Conservation (phyloP, 352 stramenopile genomes). For the Phytophthora colocasiae region DNA sequence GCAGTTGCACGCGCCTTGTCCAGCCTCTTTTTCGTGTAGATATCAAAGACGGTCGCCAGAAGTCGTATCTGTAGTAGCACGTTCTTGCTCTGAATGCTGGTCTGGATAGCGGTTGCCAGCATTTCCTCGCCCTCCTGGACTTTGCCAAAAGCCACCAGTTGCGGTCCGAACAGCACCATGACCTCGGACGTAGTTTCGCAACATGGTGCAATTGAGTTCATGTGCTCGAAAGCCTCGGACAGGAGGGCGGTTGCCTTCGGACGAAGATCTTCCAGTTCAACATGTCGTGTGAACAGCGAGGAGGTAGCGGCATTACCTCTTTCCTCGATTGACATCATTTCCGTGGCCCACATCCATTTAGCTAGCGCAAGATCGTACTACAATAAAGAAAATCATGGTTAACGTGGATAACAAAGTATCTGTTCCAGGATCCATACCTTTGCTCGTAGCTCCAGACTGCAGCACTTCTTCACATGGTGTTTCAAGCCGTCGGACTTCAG, state of each 20-base stretch:
- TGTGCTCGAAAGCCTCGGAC: conserved; percentile 51
- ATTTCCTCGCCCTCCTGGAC: conserved; percentile 64
- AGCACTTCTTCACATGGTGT: conserved; percentile 51
- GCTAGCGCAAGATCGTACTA: conserved; percentile 75
- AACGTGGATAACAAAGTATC: background rate
- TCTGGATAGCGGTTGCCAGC: conserved; percentile 62
- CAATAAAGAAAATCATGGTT: conserved; percentile 1
- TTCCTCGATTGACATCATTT: conserved; percentile 28
- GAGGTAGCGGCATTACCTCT: background rate
- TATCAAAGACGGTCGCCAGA: conserved; percentile 60
- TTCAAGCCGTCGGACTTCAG: conserved; percentile 54
- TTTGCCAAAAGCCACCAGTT: conserved; percentile 50
- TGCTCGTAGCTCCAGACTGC: conserved; percentile 56
- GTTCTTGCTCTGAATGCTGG: conserved; percentile 70
- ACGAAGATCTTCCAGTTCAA: conserved; percentile 54
- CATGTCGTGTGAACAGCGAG: conserved; percentile 30
- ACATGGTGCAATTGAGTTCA: conserved; percentile 55
- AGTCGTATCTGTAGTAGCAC: conserved; percentile 71
- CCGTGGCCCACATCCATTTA: conserved; percentile 82
- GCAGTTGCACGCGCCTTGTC: conserved; percentile 50
- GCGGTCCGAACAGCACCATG: conserved; percentile 72
- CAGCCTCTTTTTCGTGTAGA: conserved; percentile 55
- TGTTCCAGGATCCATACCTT: conserved; percentile 45
- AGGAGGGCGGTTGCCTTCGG: conserved; percentile 52
- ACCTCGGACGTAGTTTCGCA: conserved; percentile 68